A percentile compares a stretch with the other conserved stretches of the same genome.
Conservation (phyloP, 1,284 basidiomycete species). For the Heterobasidion annosum region DNA sequence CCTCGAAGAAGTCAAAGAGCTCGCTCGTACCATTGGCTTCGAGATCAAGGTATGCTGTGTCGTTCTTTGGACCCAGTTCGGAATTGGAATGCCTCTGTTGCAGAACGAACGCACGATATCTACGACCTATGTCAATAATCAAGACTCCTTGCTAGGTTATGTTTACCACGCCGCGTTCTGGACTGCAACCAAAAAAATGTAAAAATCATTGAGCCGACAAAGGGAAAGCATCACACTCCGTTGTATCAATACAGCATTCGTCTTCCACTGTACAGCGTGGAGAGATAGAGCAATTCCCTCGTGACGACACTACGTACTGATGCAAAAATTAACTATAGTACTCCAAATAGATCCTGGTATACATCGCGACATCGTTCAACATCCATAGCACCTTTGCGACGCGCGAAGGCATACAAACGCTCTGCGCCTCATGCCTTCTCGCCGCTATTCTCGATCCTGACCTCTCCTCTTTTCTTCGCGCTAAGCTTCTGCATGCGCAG, state of each 20-base stretch:
- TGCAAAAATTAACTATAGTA: neutral
- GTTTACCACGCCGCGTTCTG: constrained; percentile 81
- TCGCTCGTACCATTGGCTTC: constrained; percentile 77
- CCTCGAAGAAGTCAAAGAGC: constrained; percentile 78
- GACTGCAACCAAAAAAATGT: constrained; percentile 60
- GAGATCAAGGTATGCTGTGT: constrained; percentile 55
- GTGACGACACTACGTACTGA: neutral
- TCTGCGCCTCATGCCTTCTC: neutral
- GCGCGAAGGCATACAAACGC: neutral
- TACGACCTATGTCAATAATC: constrained; percentile 84
- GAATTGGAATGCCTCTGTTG: neutral
- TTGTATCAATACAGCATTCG: neutral
- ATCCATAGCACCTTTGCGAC: neutral
- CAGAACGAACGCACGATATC: constrained; percentile 77
- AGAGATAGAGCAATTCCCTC: neutral
- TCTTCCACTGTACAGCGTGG: neutral
- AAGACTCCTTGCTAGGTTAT: constrained; percentile 81
- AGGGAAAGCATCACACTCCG: neutral
- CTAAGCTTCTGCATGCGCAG: constrained; percentile 24
- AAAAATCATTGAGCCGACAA: neutral
- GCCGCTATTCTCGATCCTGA: neutral
- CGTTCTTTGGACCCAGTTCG: neutral
- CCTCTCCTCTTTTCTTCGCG: neutral
- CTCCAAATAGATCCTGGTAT: neutral
- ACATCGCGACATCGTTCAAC: neutral